Evolutionary conservation across 345 rosid species (phyloP).

Genomic region (Odontarrhena argentea): DNA sequence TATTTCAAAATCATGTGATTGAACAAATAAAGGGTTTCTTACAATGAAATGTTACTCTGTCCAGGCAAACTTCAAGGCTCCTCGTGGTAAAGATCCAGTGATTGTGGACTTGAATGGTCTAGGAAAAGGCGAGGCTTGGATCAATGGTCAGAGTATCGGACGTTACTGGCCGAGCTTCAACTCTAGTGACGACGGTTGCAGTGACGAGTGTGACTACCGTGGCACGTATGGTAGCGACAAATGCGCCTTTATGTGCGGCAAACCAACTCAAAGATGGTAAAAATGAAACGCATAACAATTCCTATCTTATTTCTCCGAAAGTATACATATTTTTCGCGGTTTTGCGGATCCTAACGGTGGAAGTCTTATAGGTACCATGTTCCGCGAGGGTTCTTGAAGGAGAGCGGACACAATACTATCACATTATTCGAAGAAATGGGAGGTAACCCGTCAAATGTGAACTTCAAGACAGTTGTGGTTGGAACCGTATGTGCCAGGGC

Average conservation of each 20-base stretch:
- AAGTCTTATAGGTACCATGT: conserved; percentile 56
- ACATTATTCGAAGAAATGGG: conserved; percentile 64
- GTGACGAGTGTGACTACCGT: conserved; percentile 52
- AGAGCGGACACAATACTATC: conserved; percentile 40
- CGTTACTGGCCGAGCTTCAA: conserved; percentile 61
- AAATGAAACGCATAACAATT: no score
- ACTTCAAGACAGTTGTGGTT: conserved; percentile 48
- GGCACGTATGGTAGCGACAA: conserved; percentile 38
- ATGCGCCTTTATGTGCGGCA: conserved; percentile 54
- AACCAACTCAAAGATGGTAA: conserved; percentile 64
- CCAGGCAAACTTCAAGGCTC: conserved; percentile 58
- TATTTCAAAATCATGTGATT: not conserved
- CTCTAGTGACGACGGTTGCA: conserved; percentile 49
- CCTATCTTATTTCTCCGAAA: not conserved
- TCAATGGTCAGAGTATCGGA: conserved; percentile 69
- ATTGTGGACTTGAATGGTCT: conserved; percentile 67
- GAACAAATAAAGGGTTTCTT: not conserved
- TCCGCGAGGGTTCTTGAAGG: conserved; percentile 49
- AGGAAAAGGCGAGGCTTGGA: conserved; percentile 79
- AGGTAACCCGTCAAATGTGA: conserved; percentile 47
- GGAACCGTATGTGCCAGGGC: conserved; percentile 52
- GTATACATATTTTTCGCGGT: not conserved
- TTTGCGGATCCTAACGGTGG: not conserved
- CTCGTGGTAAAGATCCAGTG: conserved; percentile 62
- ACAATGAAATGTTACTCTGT: conserved; percentile 10